phyloP scores from a whole-genome alignment of 495 filamentous ascomycete genomes.

The Cryomyces minteri region DNA sequence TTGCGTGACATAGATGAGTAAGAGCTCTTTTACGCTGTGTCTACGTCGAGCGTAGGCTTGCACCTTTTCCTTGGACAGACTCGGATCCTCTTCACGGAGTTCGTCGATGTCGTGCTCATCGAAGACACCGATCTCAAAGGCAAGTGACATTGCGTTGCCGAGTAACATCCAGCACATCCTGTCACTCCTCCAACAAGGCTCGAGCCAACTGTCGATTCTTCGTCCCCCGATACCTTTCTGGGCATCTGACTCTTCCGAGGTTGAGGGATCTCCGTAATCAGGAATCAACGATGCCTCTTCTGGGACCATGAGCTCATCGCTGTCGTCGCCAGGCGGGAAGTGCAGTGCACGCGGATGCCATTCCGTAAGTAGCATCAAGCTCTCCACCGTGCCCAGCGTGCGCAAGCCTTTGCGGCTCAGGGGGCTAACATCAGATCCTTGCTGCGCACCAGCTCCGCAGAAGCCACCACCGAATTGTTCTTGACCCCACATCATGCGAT shows the following conservation, averaged over 20 bases:
- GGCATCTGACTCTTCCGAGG: conserved; percentile 9
- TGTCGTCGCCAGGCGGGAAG: conserved; percentile 78
- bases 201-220: conserved; percentile 83
- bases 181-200: conserved; percentile 90
- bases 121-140: conserved; percentile 89
- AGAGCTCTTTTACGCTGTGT: conserved; percentile 61
- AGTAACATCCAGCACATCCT: conserved; percentile 98
- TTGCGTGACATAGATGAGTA: conserved; percentile 80
- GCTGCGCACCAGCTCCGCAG: conserved; percentile 48
- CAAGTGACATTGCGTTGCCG: conserved; percentile 72
- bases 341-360: conserved; percentile 94
- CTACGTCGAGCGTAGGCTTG: conserved; percentile 62
- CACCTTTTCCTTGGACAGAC: conserved; percentile 26
- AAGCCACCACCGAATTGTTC: conserved; percentile 84
- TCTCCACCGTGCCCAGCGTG: conserved; percentile 85
- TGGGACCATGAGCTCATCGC: conserved; percentile 35
- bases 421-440: conserved; percentile 17
- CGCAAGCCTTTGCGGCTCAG: conserved; percentile 50
- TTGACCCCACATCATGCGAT: conserved; percentile 86
- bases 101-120: conserved; percentile 50
- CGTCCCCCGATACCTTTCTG: conserved; percentile 32
- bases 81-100: conserved; percentile 12
- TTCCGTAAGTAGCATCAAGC: conserved; percentile 79
- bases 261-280: neutral
- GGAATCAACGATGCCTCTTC: conserved; percentile 5